A percentile compares a stretch with the other conserved stretches of the same genome.
phyloP scores from a whole-genome alignment of 2,329 filamentous ascomycete species.

The Ascochyta viciae-villosae region DNA sequence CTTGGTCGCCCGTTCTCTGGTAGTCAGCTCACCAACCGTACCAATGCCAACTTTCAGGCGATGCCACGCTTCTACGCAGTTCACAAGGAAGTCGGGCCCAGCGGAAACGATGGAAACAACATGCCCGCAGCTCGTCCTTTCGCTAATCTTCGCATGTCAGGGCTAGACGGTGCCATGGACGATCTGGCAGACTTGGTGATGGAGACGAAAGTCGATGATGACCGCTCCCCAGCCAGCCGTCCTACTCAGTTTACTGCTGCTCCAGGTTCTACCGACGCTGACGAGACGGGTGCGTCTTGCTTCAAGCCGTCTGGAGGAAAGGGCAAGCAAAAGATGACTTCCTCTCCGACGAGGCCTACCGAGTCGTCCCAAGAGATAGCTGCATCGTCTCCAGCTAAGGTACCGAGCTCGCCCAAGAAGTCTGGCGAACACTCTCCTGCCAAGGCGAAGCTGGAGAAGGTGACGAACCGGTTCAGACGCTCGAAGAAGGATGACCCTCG shows the following conservation, averaged over 20 bases:
- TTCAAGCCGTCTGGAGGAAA: conserved; percentile 40
- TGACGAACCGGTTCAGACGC: conserved; percentile 54
- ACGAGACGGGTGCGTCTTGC: conserved; percentile 39
- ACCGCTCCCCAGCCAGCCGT: conserved; percentile 14
- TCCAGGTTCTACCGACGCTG: conserved; percentile 16
- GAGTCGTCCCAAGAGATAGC: conserved; percentile 21
- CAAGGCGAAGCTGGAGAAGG: conserved; percentile 56
- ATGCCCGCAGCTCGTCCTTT: conserved; percentile 24
- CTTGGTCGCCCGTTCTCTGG: conserved; percentile 34
- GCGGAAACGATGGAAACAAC: conserved; percentile 12
- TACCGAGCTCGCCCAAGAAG: conserved; percentile 45
- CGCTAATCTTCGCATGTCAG: conserved; percentile 39
- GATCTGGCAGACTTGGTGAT: conserved; percentile 43
- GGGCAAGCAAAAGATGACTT: conserved; percentile 39
- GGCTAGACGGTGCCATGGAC: conserved; percentile 50
- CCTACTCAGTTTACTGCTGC: conserved; percentile 6
- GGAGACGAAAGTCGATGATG: conserved; percentile 26
- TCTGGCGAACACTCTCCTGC: conserved; percentile 51
- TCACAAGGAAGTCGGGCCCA: conserved; percentile 31
- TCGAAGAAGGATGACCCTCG: conserved; percentile 48
- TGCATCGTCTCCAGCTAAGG: conserved; percentile 35
- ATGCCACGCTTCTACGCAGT: conserved; percentile 36
- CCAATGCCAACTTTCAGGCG: conserved; percentile 28
- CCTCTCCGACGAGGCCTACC: conserved; percentile 33
- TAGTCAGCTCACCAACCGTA: conserved; percentile 32